Evolutionary conservation across 2,329 filamentous ascomycete genomes (phyloP).

Genomic region (Colletotrichum sp.): DNA sequence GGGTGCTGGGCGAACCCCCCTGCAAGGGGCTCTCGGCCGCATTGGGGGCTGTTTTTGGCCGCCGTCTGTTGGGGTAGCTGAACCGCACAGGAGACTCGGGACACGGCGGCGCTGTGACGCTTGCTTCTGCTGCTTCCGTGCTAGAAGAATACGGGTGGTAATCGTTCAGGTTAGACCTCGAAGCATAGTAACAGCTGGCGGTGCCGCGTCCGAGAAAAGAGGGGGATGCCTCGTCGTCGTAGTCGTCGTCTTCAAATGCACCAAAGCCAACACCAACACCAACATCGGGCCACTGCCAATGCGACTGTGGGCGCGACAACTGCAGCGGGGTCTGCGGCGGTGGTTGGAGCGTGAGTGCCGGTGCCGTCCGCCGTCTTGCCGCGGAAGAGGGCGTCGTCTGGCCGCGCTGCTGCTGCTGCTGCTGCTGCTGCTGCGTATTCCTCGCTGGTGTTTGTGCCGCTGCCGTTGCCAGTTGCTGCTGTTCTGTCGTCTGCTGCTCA

Average conservation of each 20-base stretch:
- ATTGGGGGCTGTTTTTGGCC: slow-evolving; percentile 16
- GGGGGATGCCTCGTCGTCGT: background rate
- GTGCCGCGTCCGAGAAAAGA: background rate
- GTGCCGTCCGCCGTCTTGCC: slow-evolving; percentile 6
- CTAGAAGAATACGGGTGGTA: background rate
- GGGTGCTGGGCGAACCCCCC: slow-evolving; percentile 10
- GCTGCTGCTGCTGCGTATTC: background rate
- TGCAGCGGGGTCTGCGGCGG: slow-evolving; percentile 10
- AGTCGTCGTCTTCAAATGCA: background rate
- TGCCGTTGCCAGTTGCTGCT: background rate
- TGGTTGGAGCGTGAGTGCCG: background rate
- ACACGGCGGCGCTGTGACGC: background rate
- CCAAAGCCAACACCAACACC: background rate
- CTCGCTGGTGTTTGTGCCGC: background rate
- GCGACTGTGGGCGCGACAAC: background rate
- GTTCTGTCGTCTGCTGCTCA: background rate
- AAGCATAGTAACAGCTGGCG: background rate
- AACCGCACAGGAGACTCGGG: slow-evolving; percentile 17
- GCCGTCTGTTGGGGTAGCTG: slow-evolving; percentile 18
- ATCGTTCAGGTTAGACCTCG: background rate
- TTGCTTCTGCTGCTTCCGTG: background rate
- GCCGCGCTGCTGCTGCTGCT: background rate
- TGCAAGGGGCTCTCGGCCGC: slow-evolving; percentile 14
- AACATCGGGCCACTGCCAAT: slow-evolving; percentile 1
- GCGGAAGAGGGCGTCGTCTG: background rate